Base-by-base conservation (phyloP, 176 grass and related monocot genomes). In the Triticum monococcum region DNA sequence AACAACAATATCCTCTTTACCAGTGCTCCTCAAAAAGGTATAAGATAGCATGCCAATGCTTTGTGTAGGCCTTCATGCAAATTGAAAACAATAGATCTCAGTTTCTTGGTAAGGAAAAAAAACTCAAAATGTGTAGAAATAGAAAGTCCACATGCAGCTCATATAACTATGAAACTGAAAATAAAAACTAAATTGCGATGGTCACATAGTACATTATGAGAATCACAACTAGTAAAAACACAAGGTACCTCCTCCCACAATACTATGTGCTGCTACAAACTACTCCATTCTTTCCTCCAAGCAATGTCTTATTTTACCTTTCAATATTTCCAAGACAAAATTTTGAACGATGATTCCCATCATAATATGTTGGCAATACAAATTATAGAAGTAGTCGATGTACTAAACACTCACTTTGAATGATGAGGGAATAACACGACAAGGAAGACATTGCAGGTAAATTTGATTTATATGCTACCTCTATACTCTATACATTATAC, bases 1-100 rank as follows among this genome's bases (percentile, higher is more conserved):
- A 93, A 99, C 97, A 86, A 96, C 81, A 57, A 94, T 96, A 64
- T 99, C 97, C 87, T 99, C 94, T 92, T 94, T 99, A 20, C 80
- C 68, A 0, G 92, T 96, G 87, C 82, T 92, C 87, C 84, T 95
- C 61, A 98, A 46, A 89, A 98, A 98, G 18, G 96, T 98, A 83
- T 96, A 98, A 26, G 93, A 98, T 86, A 98, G 81, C 90, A 98
- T 98, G 64, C 96, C 96, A 87, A 98, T 94, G 83, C 88, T 98
- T 90, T 96, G 92, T 18, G 94, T 98, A 79, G 88, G 84, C 84
- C 96, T 98, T 82, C 50, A 88, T 31, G 77, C 45, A 35, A 92
- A 80, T 22, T 22, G 46, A 66, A 90, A 62, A n/a, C 18, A 74
- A 61, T 72, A 79, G 37, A 25, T 79, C 38, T 79, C 35, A 82